These are phyloP conservation scores for Pseudopithomyces maydicus DNA, from an alignment of 2,329 filamentous ascomycete species.

Conservation along the genomic window DNA sequence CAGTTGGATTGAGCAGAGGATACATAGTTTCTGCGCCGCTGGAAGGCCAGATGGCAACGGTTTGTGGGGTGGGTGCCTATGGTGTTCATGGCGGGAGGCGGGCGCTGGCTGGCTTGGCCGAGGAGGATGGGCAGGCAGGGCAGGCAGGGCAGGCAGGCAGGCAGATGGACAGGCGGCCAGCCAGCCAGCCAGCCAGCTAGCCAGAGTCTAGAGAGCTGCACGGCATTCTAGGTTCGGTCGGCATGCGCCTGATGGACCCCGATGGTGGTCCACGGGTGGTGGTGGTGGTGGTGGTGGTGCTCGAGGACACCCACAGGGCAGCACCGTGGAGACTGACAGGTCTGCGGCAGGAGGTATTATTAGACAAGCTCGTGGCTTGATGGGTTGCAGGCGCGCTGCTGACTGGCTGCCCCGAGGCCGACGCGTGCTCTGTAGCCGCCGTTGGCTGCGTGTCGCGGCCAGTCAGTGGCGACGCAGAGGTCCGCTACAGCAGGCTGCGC, in stretches of 20 bases:
- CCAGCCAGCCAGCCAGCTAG: not conserved
- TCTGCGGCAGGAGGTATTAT: conserved; percentile 4
- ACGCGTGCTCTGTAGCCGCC: conserved; percentile 6
- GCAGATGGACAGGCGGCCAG: too few species aligned
- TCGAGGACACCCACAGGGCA: not conserved
- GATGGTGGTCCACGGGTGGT: not conserved
- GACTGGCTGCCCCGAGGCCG: not conserved
- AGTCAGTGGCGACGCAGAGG: not conserved
- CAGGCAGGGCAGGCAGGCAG: not conserved
- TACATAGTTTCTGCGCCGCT: conserved; percentile 3
- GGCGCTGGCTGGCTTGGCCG: not conserved
- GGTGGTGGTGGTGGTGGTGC: not conserved
- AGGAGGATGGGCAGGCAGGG: not conserved
- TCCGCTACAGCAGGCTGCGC: not conserved
- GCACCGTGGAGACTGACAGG: conserved; percentile 2
- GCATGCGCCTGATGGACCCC: too few species aligned
- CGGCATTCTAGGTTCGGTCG: not conserved
- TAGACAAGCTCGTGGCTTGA: conserved; percentile 5
- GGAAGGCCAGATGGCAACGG: not conserved
- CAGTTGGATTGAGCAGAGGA: too few species aligned
- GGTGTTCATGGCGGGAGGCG: not conserved
- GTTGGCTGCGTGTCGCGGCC: conserved; percentile 4
- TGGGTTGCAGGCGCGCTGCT: not conserved
- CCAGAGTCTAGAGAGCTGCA: not conserved
- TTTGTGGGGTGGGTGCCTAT: not conserved